These are phyloP conservation scores for Posidonia oceanica DNA, from an alignment of 116 monocot species.

Conservation along the genomic window DNA sequence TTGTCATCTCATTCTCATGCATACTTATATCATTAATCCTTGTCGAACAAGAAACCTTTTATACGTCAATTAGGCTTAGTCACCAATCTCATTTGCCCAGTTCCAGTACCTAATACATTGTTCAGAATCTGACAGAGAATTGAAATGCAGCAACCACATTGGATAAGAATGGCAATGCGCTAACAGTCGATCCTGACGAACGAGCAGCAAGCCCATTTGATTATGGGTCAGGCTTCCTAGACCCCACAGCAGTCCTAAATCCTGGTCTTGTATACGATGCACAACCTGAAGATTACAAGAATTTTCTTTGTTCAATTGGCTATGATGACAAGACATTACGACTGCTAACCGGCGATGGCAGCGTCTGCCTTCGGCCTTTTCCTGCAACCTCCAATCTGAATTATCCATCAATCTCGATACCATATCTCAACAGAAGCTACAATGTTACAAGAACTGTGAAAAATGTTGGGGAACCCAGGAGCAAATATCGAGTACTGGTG, in stretches of 20 bases:
- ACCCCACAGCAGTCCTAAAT: slow-evolving; percentile 34
- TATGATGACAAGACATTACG: slow-evolving; percentile 46
- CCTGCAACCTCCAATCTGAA: slow-evolving; percentile 42
- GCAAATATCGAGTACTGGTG: slow-evolving; percentile 34
- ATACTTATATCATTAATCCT: no score
- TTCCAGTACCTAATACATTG: no score
- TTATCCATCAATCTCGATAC: slow-evolving; percentile 67
- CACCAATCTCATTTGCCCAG: no score
- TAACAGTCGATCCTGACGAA: slow-evolving; percentile 52
- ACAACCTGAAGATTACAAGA: slow-evolving; percentile 43
- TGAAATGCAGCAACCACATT: slow-evolving; percentile 37
- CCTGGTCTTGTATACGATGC: slow-evolving; percentile 74
- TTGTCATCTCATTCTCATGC: no score
- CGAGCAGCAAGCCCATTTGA: slow-evolving; percentile 57
- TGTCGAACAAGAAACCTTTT: no score
- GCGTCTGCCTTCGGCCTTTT: slow-evolving; percentile 18
- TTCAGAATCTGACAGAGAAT: neutral
- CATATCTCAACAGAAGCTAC: slow-evolving; percentile 30
- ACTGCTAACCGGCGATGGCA: slow-evolving; percentile 48
- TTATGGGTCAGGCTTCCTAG: slow-evolving; percentile 65
- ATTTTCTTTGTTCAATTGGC: slow-evolving; percentile 74
- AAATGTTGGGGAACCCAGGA: slow-evolving; percentile 52
- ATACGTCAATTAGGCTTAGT: no score
- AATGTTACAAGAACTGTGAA: slow-evolving; percentile 51
- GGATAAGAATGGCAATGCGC: slow-evolving; percentile 40